Percentiles rank a stretch among this genome's conserved stretches.
phyloP scores from a whole-genome alignment of 106 monocot species.

The Iris macrosiphon region DNA sequence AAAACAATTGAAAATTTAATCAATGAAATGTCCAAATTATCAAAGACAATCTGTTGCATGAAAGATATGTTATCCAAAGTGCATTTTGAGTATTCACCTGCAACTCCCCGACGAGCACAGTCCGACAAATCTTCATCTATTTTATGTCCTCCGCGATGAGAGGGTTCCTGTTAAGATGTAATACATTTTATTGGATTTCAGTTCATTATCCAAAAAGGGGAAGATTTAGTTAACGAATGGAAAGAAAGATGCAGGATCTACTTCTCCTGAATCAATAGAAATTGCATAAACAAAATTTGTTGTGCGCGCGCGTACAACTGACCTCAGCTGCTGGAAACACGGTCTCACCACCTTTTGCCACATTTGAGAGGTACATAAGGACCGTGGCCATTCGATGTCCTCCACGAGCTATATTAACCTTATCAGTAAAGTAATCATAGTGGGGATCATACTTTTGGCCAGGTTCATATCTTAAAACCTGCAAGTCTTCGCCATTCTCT shows the following conservation, averaged over 20 bases:
- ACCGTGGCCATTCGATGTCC: conserved; percentile 96
- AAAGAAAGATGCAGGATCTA: background rate
- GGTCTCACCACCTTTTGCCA: conserved; percentile 92
- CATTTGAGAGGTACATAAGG: conserved; percentile 85
- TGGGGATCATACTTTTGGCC: conserved; percentile 95
- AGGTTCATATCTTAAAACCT: conserved; percentile 79
- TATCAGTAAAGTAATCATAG: conserved; percentile 86
- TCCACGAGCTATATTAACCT: conserved; percentile 77
- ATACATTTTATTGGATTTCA: background rate
- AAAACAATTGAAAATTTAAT: background rate
- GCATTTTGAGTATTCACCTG: conserved; percentile 33
- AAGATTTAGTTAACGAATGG: background rate
- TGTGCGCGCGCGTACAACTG: background rate
- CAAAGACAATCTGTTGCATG: background rate
- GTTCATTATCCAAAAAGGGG: background rate
- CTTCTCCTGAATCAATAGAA: background rate
- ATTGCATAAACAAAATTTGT: background rate
- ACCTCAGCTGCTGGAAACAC: conserved; percentile 88
- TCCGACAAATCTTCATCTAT: conserved; percentile 60
- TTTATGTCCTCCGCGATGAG: conserved; percentile 31
- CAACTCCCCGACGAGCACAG: conserved; percentile 68
- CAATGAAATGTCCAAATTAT: background rate
- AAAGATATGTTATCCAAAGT: background rate
- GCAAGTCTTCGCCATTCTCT: conserved; percentile 98
- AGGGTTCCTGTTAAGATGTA: conserved; percentile 17